These are phyloP conservation scores for Linnemannia zychae DNA, from an alignment of 192 early-diverging fungal species.

Conservation along the genomic window DNA sequence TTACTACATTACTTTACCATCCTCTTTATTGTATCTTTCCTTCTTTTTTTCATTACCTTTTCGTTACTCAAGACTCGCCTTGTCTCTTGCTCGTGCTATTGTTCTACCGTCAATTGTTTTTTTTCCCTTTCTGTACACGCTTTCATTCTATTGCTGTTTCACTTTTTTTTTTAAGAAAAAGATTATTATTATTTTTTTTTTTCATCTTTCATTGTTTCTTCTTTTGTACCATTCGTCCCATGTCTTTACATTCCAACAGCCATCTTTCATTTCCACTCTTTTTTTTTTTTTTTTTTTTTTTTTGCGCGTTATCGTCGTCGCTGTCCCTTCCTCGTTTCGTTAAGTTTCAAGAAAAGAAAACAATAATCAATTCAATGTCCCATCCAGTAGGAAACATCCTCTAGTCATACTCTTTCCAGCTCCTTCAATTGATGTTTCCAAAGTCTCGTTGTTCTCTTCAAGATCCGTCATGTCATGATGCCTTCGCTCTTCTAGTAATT, in stretches of 20 bases:
- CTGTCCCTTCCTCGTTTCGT: neutral
- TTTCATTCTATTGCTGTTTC: no score
- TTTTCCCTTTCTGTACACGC: neutral
- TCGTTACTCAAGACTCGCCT: neutral
- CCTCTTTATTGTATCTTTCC: conserved; percentile 6
- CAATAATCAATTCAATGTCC: neutral
- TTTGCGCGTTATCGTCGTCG: neutral
- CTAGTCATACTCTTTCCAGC: neutral
- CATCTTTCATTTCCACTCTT: neutral
- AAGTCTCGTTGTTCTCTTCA: no score
- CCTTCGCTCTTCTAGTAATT: neutral
- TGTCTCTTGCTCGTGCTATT: neutral
- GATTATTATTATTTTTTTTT: neutral
- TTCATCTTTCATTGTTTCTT: conserved; percentile 4
- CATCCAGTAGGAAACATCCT: no score
- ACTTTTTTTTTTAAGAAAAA: no score
- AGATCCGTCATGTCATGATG: neutral
- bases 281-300: neutral
- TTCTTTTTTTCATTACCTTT: neutral
- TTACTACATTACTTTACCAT: neutral
- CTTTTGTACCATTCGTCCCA: conserved; percentile 7
- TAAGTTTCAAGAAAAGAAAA: conserved; percentile 1
- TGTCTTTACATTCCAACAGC: no score
- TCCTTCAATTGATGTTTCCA: neutral
- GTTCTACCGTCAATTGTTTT: neutral